A percentile compares a stretch with the other conserved stretches of the same genome.
Conservation (phyloP, 129 eudicot genomes). For the Apium graveolens region DNA sequence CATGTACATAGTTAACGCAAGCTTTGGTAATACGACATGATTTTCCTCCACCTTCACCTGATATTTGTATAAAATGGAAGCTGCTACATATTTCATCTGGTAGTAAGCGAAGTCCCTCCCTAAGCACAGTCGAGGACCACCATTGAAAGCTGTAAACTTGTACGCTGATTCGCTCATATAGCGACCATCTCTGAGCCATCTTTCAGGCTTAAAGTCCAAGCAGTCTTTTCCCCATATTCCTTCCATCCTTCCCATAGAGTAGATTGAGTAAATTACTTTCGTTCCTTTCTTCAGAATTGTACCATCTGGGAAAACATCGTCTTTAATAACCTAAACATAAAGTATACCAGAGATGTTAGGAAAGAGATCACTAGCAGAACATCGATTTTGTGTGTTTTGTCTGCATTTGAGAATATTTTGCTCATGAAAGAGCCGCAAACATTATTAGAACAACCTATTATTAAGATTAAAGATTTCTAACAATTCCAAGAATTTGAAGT, state of each 20-base stretch:
- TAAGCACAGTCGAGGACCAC: slow-evolving; percentile 89
- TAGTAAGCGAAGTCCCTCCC: slow-evolving; percentile 97
- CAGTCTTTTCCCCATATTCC: slow-evolving; percentile 93
- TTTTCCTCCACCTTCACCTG: slow-evolving; percentile 48
- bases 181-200: slow-evolving; percentile 84
- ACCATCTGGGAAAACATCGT: slow-evolving; percentile 89
- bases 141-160: slow-evolving; percentile 90
- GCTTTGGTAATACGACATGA: slow-evolving; percentile 73
- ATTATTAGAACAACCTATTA: no score
- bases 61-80: slow-evolving; percentile 73
- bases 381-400: not conserved
- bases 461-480: not conserved
- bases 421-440: no score
- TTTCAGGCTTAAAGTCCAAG: slow-evolving; percentile 75
- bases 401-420: no score
- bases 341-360: not conserved
- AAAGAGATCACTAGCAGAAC: not conserved
- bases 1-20: slow-evolving; percentile 95
- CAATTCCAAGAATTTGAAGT: not conserved
- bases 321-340: slow-evolving; percentile 48
- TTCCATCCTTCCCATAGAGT: slow-evolving; percentile 97
- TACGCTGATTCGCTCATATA: slow-evolving; percentile 95
- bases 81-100: slow-evolving; percentile 94
- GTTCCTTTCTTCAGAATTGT: slow-evolving; percentile 76
- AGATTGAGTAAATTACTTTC: slow-evolving; percentile 79